Conservation (phyloP, 352 stramenopile species). For the Plasmopara muralis region DNA sequence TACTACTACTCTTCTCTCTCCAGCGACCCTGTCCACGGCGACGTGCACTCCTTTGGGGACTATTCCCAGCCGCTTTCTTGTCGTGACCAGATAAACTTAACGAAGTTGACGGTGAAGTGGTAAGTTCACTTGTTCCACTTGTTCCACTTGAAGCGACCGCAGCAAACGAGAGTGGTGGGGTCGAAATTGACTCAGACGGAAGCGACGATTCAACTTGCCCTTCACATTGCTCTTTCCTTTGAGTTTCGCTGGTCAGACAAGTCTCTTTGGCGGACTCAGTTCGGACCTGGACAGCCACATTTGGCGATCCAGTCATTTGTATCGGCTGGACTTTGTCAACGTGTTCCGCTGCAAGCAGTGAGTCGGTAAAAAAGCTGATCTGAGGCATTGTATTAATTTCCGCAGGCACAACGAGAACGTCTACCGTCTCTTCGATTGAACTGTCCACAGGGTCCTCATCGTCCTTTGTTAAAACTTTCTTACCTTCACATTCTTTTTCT, state of each 20-base stretch:
- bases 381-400: conserved; percentile 46
- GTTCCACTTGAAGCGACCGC: conserved; percentile 24
- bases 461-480: conserved; percentile 1
- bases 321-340: conserved; percentile 3
- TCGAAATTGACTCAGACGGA: conserved; percentile 18
- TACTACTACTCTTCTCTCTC: conserved; percentile 37
- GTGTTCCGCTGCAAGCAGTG: conserved; percentile 36
- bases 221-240: conserved; percentile 12
- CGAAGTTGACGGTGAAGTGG: conserved; percentile 22
- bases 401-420: conserved; percentile 19
- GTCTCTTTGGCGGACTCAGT: conserved; percentile 17
- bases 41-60: conserved; percentile 26
- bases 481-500: conserved; percentile 3
- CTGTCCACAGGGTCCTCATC: not conserved
- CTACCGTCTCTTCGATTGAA: conserved; percentile 7
- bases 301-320: conserved; percentile 2
- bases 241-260: conserved; percentile 4
- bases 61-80: conserved; percentile 21
- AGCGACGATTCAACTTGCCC: conserved; percentile 5
- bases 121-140: conserved; percentile 15
- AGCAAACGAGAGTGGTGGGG: conserved; percentile 48
- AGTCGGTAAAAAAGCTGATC: conserved; percentile 86
- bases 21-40: conserved; percentile 31
- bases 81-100: conserved; percentile 18
- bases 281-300: conserved; percentile 18